Evolutionary conservation across 495 filamentous ascomycete genomes (phyloP).

Genomic region (Cudoniella acicularis): DNA sequence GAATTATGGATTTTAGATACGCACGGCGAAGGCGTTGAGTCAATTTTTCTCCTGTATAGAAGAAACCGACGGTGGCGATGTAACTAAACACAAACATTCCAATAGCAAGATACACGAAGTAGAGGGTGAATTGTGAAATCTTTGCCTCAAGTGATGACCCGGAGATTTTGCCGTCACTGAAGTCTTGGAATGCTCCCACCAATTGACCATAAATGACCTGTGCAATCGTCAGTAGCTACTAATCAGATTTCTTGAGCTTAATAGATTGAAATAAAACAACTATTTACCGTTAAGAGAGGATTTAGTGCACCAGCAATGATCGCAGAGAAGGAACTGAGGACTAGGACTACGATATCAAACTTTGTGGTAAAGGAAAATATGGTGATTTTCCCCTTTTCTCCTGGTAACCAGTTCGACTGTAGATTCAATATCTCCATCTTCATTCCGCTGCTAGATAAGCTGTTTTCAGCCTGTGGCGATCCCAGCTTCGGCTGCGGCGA

Average conservation of each 20-base stretch:
- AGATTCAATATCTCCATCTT: too few relatives aligned
- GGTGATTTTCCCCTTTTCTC: too few relatives aligned
- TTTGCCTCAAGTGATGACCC: constrained; percentile 62
- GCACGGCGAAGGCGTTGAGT: constrained; percentile 30
- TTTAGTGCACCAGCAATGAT: constrained; percentile 74
- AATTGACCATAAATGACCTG: background rate
- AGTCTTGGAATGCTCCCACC: background rate
- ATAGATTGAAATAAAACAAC: too few relatives aligned
- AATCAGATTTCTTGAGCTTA: background rate
- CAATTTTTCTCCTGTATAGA: constrained; percentile 31
- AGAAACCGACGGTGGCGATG: constrained; percentile 63
- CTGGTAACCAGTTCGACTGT: too few relatives aligned
- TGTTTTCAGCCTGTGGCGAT: too few relatives aligned
- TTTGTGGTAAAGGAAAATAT: too few relatives aligned
- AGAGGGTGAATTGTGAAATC: constrained; percentile 65
- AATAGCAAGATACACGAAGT: constrained; percentile 85
- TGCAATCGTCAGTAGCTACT: too few relatives aligned
- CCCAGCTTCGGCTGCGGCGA: too few relatives aligned
- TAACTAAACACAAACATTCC: constrained; percentile 78
- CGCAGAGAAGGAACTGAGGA: constrained; percentile 57
- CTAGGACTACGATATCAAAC: constrained; percentile 67
- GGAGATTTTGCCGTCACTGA: constrained; percentile 53
- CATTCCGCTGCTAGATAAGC: too few relatives aligned
- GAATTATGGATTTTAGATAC: constrained; percentile 35
- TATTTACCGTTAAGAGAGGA: constrained; percentile 81